Evolutionary conservation across 2,329 filamentous ascomycete genomes (phyloP).

Genomic region (Chaetoscypha palmicola): DNA sequence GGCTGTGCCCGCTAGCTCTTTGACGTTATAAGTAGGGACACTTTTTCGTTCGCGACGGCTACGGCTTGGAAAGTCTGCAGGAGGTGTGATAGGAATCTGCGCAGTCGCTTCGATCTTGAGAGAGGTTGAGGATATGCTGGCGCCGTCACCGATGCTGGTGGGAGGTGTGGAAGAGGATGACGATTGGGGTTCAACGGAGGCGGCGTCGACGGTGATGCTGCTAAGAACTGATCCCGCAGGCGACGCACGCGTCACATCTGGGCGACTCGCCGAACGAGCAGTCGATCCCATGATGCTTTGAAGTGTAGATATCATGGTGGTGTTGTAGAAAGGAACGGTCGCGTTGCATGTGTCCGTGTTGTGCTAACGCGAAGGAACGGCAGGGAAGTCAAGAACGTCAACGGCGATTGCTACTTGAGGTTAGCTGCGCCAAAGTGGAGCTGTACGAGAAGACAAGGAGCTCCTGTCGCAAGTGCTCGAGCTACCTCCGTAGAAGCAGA

Average conservation of each 20-base stretch:
- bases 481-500: background rate
- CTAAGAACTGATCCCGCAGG: conserved; percentile 26
- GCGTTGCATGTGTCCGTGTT: conserved; percentile 12
- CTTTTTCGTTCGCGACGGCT: conserved; percentile 49
- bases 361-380: conserved; percentile 7
- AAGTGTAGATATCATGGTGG: conserved; percentile 21
- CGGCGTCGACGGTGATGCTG: conserved; percentile 24
- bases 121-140: conserved; percentile 47
- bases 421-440: conserved; percentile 6
- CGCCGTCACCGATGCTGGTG: conserved; percentile 57
- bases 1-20: conserved; percentile 54
- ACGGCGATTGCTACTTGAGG: conserved; percentile 1
- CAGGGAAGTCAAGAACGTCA: background rate
- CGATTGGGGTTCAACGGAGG: conserved; percentile 20
- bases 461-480: background rate
- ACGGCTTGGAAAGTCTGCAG: conserved; percentile 32
- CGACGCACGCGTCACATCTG: conserved; percentile 22
- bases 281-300: conserved; percentile 17
- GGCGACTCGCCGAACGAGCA: conserved; percentile 11
- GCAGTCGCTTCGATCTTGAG: conserved; percentile 21
- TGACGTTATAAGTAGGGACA: conserved; percentile 59
- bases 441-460: background rate
- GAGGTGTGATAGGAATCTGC: background rate
- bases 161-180: conserved; percentile 47
- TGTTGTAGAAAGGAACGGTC: conserved; percentile 5